Evolutionary conservation across 2,329 filamentous ascomycete species (phyloP).

Genomic region (Hypoxylon sp.): DNA sequence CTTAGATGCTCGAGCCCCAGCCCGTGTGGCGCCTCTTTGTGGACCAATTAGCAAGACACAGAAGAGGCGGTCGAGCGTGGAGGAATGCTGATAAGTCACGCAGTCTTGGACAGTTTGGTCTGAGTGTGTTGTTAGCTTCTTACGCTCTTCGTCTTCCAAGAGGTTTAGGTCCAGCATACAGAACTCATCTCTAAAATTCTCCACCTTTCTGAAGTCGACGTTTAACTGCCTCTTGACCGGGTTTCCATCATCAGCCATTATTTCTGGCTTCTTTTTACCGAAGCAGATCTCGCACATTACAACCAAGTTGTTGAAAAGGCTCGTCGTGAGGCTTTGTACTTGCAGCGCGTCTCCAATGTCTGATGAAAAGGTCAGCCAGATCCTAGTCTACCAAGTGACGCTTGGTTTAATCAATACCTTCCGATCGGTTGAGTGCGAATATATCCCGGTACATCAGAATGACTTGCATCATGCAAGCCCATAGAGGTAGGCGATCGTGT

Average conservation of each 20-base stretch:
- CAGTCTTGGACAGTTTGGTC: slow-evolving; percentile 40
- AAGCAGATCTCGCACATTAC: slow-evolving; percentile 54
- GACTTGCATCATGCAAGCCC: slow-evolving; percentile 65
- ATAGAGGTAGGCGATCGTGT: slow-evolving; percentile 61
- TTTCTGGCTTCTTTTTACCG: slow-evolving; percentile 49
- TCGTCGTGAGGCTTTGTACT: slow-evolving; percentile 37
- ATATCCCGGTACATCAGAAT: slow-evolving; percentile 65
- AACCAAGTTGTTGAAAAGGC: slow-evolving; percentile 50
- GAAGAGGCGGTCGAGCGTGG: slow-evolving; percentile 45
- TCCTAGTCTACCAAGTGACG: neutral
- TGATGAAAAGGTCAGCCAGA: slow-evolving; percentile 40
- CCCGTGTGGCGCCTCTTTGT: slow-evolving; percentile 45
- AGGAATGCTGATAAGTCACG: slow-evolving; percentile 31
- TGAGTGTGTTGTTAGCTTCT: slow-evolving; percentile 36
- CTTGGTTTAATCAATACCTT: slow-evolving; percentile 40
- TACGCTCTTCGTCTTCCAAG: slow-evolving; percentile 12
- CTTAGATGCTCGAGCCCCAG: slow-evolving; percentile 45
- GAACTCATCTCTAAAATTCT: slow-evolving; percentile 45
- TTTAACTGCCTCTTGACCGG: slow-evolving; percentile 38
- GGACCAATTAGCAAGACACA: slow-evolving; percentile 45
- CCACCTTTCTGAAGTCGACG: slow-evolving; percentile 45
- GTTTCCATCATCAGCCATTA: slow-evolving; percentile 40
- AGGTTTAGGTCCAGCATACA: slow-evolving; percentile 44
- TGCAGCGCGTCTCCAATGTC: slow-evolving; percentile 35
- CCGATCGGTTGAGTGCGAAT: slow-evolving; percentile 45